Evolutionary conservation across 352 stramenopile species (phyloP).

Genomic region (Pythium scleroteichum): DNA sequence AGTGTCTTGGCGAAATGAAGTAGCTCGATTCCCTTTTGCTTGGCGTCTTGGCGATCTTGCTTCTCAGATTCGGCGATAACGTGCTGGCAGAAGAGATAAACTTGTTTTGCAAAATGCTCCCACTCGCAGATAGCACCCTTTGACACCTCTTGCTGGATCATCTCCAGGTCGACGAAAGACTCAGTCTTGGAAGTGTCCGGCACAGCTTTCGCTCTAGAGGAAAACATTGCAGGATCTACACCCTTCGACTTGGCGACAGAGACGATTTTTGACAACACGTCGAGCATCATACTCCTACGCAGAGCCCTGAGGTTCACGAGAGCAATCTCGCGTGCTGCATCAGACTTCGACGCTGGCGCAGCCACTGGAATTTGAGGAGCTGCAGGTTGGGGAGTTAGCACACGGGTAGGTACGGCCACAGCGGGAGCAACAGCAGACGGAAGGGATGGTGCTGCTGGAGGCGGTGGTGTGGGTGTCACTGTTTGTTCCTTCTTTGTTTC

Average conservation of each 20-base stretch:
- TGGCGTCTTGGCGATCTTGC: conserved; percentile 49
- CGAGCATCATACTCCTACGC: conserved; percentile 71
- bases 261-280: conserved; percentile 81
- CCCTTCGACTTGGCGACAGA: conserved; percentile 76
- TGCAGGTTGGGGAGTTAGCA: not conserved
- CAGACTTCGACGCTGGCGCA: conserved; percentile 11
- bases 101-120: conserved; percentile 66
- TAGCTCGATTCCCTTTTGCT: conserved; percentile 73
- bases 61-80: conserved; percentile 64
- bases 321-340: conserved; percentile 37
- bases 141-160: conserved; percentile 45
- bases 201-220: conserved; percentile 11
- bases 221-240: conserved; percentile 64
- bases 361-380: not conserved
- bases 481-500: not conserved
- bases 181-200: not conserved
- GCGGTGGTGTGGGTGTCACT: no score
- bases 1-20: conserved; percentile 74
- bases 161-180: conserved; percentile 50
- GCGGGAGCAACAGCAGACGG: not conserved
- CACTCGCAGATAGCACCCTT: conserved; percentile 53
- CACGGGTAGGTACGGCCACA: not conserved
- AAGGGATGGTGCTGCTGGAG: not conserved
- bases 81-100: conserved; percentile 75
- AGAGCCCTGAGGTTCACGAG: conserved; percentile 48